A percentile compares a stretch with the other conserved stretches of the same genome.
These are phyloP conservation scores for Tirmania nivea DNA, from an alignment of 495 filamentous ascomycete genomes.

Conservation along the genomic window DNA sequence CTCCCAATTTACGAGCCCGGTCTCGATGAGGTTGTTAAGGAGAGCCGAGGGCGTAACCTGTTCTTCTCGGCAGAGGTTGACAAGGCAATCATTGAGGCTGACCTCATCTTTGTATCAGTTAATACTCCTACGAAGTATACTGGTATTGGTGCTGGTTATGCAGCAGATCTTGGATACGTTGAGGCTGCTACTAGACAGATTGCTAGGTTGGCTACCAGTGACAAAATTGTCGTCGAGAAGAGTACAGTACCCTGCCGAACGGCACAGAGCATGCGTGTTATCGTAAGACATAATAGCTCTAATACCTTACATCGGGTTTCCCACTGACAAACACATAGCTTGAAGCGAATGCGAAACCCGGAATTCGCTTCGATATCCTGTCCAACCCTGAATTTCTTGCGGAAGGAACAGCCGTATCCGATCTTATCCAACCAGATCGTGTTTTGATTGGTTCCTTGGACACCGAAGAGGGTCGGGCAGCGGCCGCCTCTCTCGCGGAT, in stretches of 20 bases:
- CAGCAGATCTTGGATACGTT: conserved; percentile 51
- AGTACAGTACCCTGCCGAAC: conserved; percentile 66
- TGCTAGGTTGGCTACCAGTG: conserved; percentile 39
- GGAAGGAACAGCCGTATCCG: conserved; percentile 51
- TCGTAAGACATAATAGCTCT: conserved; percentile 24
- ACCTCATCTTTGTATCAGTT: conserved; percentile 58
- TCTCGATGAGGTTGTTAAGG: conserved; percentile 38
- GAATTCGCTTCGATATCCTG: conserved; percentile 47
- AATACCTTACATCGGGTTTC: neutral
- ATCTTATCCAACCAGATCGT: conserved; percentile 51
- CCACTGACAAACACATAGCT: conserved; percentile 19
- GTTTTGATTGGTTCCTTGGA: conserved; percentile 51
- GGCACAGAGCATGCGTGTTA: conserved; percentile 44
- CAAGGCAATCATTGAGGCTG: conserved; percentile 39
- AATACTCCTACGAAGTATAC: conserved; percentile 61
- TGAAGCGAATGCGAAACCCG: conserved; percentile 31
- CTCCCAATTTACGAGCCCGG: conserved; percentile 64
- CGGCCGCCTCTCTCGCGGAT: conserved; percentile 37
- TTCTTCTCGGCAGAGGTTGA: conserved; percentile 49
- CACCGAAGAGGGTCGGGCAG: conserved; percentile 33
- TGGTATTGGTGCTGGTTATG: conserved; percentile 46
- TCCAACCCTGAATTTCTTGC: conserved; percentile 73
- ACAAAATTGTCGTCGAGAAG: conserved; percentile 66
- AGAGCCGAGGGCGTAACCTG: conserved; percentile 34
- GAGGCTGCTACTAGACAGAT: conserved; percentile 47